Conservation (phyloP, 805 yeast genomes). For the Wickerhamomyces bovis region DNA sequence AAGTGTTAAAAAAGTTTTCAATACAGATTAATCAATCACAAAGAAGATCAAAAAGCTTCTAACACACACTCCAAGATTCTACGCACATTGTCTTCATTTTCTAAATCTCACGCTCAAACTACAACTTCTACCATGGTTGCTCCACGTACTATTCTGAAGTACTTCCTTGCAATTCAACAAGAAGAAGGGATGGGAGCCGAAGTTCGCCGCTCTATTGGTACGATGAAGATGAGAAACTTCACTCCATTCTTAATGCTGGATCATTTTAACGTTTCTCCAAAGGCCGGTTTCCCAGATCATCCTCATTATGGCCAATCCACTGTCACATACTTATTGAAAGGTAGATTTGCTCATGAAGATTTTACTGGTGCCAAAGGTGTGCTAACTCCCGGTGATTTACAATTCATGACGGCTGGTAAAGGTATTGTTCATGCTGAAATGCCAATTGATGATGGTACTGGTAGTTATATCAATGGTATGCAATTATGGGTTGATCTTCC, state of each 20-base stretch:
- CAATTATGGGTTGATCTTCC: constrained; percentile 91
- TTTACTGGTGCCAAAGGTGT: constrained; percentile 82
- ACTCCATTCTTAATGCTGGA: constrained; percentile 80
- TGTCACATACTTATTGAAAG: constrained; percentile 59
- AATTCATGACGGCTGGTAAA: constrained; percentile 90
- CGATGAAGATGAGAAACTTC: constrained; percentile 60
- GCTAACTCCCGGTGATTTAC: constrained; percentile 75
- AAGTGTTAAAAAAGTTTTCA: background rate
- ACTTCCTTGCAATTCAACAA: constrained; percentile 57
- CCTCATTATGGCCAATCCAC: constrained; percentile 84
- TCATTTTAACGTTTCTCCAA: constrained; percentile 60
- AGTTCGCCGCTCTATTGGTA: constrained; percentile 78
- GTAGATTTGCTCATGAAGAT: constrained; percentile 76
- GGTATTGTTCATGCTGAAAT: constrained; percentile 86
- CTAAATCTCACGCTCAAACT: background rate
- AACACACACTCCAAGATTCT: background rate
- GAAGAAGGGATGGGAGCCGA: constrained; percentile 86
- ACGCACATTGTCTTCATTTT: background rate
- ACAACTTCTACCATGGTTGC: constrained; percentile 13
- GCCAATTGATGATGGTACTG: constrained; percentile 53
- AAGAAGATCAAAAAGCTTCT: background rate
- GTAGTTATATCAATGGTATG: constrained; percentile 55
- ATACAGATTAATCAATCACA: background rate
- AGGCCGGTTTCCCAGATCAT: constrained; percentile 77
- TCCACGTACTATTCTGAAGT: constrained; percentile 43